Percentiles rank a stretch among this genome's conserved stretches.
These are phyloP conservation scores for Aspergillus piperis DNA, from an alignment of 2,329 filamentous ascomycete genomes.

Conservation along the genomic window DNA sequence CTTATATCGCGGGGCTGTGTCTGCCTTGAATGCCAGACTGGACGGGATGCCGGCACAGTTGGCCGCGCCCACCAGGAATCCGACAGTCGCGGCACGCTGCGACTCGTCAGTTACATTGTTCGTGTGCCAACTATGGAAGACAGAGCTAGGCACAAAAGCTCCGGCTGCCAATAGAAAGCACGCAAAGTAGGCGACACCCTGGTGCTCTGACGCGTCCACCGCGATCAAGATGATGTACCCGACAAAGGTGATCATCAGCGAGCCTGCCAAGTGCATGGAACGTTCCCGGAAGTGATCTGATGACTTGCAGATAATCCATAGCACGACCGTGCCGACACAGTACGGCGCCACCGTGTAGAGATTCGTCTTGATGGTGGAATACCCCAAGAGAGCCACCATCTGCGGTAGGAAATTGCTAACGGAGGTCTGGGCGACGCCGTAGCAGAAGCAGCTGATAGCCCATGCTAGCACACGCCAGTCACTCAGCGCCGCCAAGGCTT, in stretches of 20 bases:
- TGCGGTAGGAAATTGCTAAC: slow-evolving; percentile 35
- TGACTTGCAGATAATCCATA: slow-evolving; percentile 68
- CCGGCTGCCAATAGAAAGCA: slow-evolving; percentile 15
- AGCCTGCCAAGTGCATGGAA: slow-evolving; percentile 18
- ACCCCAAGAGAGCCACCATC: slow-evolving; percentile 41
- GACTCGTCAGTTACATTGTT: slow-evolving; percentile 14
- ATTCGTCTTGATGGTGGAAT: slow-evolving; percentile 64
- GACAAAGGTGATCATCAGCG: slow-evolving; percentile 16
- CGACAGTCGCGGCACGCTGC: slow-evolving; percentile 12
- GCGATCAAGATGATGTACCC: slow-evolving; percentile 19
- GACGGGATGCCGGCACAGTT: slow-evolving; percentile 18
- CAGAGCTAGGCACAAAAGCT: slow-evolving; percentile 11
- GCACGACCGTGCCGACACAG: slow-evolving; percentile 67
- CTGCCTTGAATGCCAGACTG: slow-evolving; percentile 14
- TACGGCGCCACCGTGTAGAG: slow-evolving; percentile 69
- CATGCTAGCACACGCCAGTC: slow-evolving; percentile 32
- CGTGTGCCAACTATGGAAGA: slow-evolving; percentile 19
- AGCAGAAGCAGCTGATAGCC: slow-evolving; percentile 31
- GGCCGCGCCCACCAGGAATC: slow-evolving; percentile 16
- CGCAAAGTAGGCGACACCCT: slow-evolving; percentile 15
- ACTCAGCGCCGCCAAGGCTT: slow-evolving; percentile 32
- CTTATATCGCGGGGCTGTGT: slow-evolving; percentile 14
- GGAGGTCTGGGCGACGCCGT: slow-evolving; percentile 31
- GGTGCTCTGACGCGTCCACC: slow-evolving; percentile 10
- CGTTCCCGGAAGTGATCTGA: slow-evolving; percentile 26